Evolutionary conservation across 306 rosid species (phyloP).

Genomic region (Malus asiatica): DNA sequence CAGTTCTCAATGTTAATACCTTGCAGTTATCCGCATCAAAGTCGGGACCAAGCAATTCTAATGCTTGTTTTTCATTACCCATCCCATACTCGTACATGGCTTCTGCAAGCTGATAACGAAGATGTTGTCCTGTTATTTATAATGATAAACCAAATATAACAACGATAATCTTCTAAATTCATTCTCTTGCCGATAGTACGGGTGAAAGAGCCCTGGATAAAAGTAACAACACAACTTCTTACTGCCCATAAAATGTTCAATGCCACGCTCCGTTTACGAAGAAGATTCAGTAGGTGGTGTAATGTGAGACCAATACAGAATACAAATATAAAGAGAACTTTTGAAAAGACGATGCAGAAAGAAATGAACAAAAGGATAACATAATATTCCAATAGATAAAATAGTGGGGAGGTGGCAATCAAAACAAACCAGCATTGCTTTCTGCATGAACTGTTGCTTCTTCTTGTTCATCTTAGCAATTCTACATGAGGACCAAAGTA

Average conservation of each 20-base stretch:
- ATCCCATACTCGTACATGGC: conserved; percentile 70
- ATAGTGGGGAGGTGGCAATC: neutral
- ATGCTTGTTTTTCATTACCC: conserved; percentile 43
- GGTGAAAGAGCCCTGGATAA: neutral
- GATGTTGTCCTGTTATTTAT: neutral
- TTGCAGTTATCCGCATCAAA: conserved; percentile 61
- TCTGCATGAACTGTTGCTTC: conserved; percentile 54
- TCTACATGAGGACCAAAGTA: conserved; percentile 26
- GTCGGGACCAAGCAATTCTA: conserved; percentile 62
- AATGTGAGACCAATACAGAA: neutral
- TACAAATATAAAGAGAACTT: neutral
- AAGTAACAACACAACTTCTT: neutral
- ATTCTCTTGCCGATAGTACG: neutral
- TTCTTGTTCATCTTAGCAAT: conserved; percentile 44
- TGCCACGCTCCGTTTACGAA: neutral
- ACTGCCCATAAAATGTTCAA: neutral
- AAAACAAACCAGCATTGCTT: conserved; percentile 53
- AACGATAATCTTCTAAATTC: neutral
- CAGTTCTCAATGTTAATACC: conserved; percentile 32
- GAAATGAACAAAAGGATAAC: neutral
- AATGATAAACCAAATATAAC: neutral
- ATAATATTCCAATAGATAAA: neutral
- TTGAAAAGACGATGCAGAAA: neutral
- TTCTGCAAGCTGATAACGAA: conserved; percentile 69
- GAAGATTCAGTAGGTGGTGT: neutral